phyloP scores from a whole-genome alignment of 306 rosid genomes.

The Cicer judaicum region DNA sequence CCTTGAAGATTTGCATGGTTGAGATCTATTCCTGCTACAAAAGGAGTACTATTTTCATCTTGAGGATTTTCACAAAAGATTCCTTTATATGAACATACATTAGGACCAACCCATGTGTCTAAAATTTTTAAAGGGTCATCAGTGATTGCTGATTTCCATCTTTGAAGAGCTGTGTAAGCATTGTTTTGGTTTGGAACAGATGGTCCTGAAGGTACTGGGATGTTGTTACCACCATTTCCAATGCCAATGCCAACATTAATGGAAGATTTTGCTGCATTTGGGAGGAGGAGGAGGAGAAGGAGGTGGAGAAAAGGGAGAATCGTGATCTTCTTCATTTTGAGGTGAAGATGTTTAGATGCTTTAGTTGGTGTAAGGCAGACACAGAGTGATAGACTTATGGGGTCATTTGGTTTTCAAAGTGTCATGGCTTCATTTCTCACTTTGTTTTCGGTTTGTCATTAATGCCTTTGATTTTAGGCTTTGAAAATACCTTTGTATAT shows the following conservation, averaged over 20 bases:
- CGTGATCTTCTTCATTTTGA: constrained; percentile 58
- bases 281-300: constrained; percentile 36
- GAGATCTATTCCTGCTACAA: constrained; percentile 89
- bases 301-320: constrained; percentile 49
- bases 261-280: constrained; percentile 48
- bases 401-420: constrained; percentile 41
- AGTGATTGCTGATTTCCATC: constrained; percentile 86
- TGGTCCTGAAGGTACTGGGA: constrained; percentile 52
- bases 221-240: constrained; percentile 41
- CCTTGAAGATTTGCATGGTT: constrained; percentile 92
- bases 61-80: constrained; percentile 61
- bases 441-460: constrained; percentile 9
- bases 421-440: constrained; percentile 9
- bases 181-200: constrained; percentile 48
- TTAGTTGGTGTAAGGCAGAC: constrained; percentile 34
- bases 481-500: not conserved
- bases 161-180: constrained; percentile 83
- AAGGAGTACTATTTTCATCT: constrained; percentile 38
- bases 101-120: constrained; percentile 70
- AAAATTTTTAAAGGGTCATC: constrained; percentile 76
- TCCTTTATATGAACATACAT: constrained; percentile 88
- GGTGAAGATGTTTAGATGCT: not conserved
- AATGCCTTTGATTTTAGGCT: constrained; percentile 8
- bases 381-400: constrained; percentile 42
- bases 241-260: constrained; percentile 43